Evolutionary conservation across 129 eudicot genomes (phyloP), one percentile per base, ranked within the genome.

Genomic region (Artemisia annua): DNA sequence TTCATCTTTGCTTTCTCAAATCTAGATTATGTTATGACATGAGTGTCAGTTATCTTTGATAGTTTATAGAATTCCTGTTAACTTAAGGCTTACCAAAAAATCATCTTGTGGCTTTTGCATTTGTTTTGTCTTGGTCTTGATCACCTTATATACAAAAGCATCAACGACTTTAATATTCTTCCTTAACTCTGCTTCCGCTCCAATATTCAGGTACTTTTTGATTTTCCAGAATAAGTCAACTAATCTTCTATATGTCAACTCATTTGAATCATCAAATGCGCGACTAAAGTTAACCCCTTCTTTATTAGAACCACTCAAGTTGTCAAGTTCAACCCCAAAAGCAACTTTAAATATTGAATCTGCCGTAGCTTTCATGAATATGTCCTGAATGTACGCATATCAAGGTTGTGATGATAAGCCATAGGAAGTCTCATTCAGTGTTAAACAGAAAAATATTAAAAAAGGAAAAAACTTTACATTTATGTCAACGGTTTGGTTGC

Each of bases 321-420:
- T 85, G 63, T 85, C 88, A 13, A 83, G 78, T 4, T 88, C 90
- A 53, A 85, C 74, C 26, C 95, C 90, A 55, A 88, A 88, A 5
- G 84, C 95, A 75, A 88, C 88, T 78, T 75, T 80, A 71, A 88
- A 88, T 62, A 88, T 80, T 11, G 95, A 83, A 66, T 88, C 95
- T 12, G 86, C 50, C 2, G 95, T 80, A 28, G 95, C 75, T 75
- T 83, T 88, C 95, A 88, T 83, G 73, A 88, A 85, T 56, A 85
- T 70, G 53, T 83, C 95, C 95, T 88, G 30, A 2, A 30, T 7
- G 14, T 15, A 52, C 58, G 48, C 30, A 15, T 20, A 60, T 16
- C 22, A 35, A 28, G 11, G 20, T 10, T 49, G 17, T 11, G 1
- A 48, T 15, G 3, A 66, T 8, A 53, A 2, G 46, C 13, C 53